A percentile compares a stretch with the other conserved stretches of the same genome.
Conservation (phyloP, 352 stramenopile genomes). For the Hyaloperonospora arabidopsidis region DNA sequence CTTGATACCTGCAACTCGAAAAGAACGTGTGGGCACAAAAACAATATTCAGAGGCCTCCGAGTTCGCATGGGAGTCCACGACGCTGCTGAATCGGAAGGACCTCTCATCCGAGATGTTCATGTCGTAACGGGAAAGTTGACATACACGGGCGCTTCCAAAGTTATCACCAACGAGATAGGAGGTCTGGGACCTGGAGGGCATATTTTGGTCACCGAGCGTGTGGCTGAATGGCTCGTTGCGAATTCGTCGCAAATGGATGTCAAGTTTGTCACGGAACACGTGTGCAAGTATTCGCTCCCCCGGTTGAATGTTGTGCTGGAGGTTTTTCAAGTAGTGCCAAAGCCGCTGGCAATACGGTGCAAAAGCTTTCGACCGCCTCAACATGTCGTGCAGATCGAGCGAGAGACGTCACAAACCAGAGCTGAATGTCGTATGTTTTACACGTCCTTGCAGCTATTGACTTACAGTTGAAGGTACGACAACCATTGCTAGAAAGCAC, state of each 20-base stretch:
- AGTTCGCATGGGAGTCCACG: slow-evolving; percentile 46
- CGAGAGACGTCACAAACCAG: slow-evolving; percentile 8
- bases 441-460: slow-evolving; percentile 12
- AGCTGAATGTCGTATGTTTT: slow-evolving; percentile 13
- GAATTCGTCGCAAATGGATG: slow-evolving; percentile 15
- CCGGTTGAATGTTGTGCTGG: slow-evolving; percentile 19
- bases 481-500: no score
- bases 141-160: slow-evolving; percentile 37
- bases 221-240: slow-evolving; percentile 32
- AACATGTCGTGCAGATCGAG: slow-evolving; percentile 15
- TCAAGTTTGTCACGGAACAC: slow-evolving; percentile 21
- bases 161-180: slow-evolving; percentile 45
- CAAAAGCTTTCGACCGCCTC: slow-evolving; percentile 16
- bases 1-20: slow-evolving; percentile 31
- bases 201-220: slow-evolving; percentile 43
- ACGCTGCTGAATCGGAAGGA: slow-evolving; percentile 27
- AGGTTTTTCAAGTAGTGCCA: slow-evolving; percentile 32
- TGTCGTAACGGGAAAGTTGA: slow-evolving; percentile 35
- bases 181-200: slow-evolving; percentile 38
- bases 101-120: slow-evolving; percentile 28
- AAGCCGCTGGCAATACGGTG: slow-evolving; percentile 16
- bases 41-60: slow-evolving; percentile 37
- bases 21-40: slow-evolving; percentile 19
- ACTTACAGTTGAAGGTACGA: not conserved
- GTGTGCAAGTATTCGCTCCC: slow-evolving; percentile 30